These are phyloP conservation scores for Puccinellia tenuiflora DNA, from an alignment of 176 grass and related monocot genomes.

Conservation along the genomic window DNA sequence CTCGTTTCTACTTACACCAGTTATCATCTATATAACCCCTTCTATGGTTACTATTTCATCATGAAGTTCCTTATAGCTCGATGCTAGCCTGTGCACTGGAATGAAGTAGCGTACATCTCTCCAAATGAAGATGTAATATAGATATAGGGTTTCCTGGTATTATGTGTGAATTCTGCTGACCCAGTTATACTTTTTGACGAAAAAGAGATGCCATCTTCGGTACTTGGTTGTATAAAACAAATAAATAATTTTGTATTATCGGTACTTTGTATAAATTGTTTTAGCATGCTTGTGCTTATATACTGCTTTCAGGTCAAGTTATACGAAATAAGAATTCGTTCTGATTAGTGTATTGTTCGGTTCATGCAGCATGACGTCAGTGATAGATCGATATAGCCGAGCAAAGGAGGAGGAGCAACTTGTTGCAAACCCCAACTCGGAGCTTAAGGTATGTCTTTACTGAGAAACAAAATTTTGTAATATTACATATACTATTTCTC, in stretches of 20 bases:
- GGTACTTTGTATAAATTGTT: neutral
- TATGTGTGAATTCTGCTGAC: neutral
- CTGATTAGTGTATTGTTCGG: neutral
- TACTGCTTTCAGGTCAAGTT: neutral
- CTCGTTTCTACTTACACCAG: neutral
- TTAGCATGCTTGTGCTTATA: neutral
- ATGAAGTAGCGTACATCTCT: neutral
- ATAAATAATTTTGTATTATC: neutral
- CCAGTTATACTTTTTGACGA: neutral
- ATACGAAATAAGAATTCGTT: neutral
- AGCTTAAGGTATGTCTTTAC: conserved; percentile 55
- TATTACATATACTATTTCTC: neutral
- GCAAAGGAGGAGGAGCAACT: conserved; percentile 53
- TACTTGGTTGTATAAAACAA: neutral
- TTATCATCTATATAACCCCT: neutral
- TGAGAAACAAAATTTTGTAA: neutral
- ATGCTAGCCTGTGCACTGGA: neutral
- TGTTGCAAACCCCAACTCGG: conserved; percentile 48
- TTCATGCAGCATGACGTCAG: conserved; percentile 57
- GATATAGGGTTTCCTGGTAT: neutral
- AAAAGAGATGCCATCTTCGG: neutral
- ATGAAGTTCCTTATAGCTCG: neutral
- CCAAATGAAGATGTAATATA: neutral
- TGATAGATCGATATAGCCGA: conserved; percentile 71
- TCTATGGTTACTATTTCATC: neutral